These are phyloP conservation scores for Plectosphaerella plurivora DNA, from an alignment of 2,329 filamentous ascomycete species.

Conservation along the genomic window DNA sequence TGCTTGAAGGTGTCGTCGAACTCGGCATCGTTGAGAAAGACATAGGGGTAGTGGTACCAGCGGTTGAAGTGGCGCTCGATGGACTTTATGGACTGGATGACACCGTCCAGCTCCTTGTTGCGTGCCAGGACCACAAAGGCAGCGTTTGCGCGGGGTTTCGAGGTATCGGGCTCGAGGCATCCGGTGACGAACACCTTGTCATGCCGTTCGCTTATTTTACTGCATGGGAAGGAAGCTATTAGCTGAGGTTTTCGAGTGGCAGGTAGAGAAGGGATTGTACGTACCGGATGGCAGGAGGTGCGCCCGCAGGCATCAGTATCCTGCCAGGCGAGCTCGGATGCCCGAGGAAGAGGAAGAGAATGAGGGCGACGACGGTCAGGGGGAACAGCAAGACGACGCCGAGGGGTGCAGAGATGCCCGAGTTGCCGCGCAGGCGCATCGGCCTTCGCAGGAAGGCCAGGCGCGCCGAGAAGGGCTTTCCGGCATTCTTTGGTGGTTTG, in stretches of 20 bases:
- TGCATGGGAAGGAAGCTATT: conserved; percentile 29
- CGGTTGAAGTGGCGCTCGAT: conserved; percentile 98
- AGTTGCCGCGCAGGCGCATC: conserved; percentile 86
- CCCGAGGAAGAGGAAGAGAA: conserved; percentile 82
- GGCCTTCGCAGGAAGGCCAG: conserved; percentile 82
- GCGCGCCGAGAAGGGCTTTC: conserved; percentile 36
- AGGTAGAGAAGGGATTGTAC: conserved; percentile 17
- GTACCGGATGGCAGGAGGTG: conserved; percentile 86
- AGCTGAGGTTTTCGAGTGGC: not conserved
- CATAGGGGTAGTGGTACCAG: conserved; percentile 98
- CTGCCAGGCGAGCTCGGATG: conserved; percentile 79
- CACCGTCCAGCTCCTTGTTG: conserved; percentile 94
- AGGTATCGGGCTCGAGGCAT: conserved; percentile 77
- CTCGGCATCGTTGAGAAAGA: conserved; percentile 95
- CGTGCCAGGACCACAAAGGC: conserved; percentile 93
- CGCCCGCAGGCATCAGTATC: conserved; percentile 82
- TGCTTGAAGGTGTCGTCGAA: conserved; percentile 95
- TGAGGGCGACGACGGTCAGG: conserved; percentile 83
- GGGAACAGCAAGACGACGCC: conserved; percentile 92
- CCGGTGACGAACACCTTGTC: conserved; percentile 95
- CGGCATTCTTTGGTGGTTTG: conserved; percentile 19
- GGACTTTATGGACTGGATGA: conserved; percentile 94
- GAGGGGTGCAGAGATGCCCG: conserved; percentile 84
- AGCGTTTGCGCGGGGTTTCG: conserved; percentile 80
- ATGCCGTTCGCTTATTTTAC: conserved; percentile 94